phyloP scores from a whole-genome alignment of 2,329 filamentous ascomycete genomes.

The Trichophyton schoenleinii region DNA sequence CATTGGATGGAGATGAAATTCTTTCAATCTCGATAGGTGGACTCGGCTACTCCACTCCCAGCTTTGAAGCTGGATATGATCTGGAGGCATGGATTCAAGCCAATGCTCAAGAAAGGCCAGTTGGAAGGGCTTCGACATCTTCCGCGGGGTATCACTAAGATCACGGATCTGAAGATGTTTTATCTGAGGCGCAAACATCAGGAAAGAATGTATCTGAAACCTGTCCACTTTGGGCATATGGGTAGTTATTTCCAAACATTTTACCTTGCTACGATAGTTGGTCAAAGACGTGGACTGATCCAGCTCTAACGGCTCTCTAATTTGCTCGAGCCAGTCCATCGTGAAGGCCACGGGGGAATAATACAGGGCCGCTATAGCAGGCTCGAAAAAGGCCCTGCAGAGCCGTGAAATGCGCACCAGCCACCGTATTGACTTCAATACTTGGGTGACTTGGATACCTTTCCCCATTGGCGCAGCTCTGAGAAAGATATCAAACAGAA shows the following conservation, averaged over 20 bases:
- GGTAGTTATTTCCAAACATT: slow-evolving; percentile 57
- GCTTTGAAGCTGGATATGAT: slow-evolving; percentile 33
- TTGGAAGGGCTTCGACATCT: background rate
- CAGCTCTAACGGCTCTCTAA: slow-evolving; percentile 44
- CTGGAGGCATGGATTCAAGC: slow-evolving; percentile 49
- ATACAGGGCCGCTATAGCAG: slow-evolving; percentile 62
- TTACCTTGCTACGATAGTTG: slow-evolving; percentile 60
- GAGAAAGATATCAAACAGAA: slow-evolving; percentile 57
- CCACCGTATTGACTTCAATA: slow-evolving; percentile 38
- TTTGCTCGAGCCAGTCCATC: slow-evolving; percentile 34
- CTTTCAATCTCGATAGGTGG: slow-evolving; percentile 35
- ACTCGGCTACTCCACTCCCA: slow-evolving; percentile 47
- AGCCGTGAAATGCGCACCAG: slow-evolving; percentile 50
- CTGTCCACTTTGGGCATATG: slow-evolving; percentile 37
- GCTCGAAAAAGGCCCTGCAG: slow-evolving; percentile 56
- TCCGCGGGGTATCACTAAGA: slow-evolving; percentile 4
- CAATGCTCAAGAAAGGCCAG: slow-evolving; percentile 27
- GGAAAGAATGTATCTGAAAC: slow-evolving; percentile 44
- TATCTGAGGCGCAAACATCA: slow-evolving; percentile 53
- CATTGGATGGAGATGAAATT: slow-evolving; percentile 42
- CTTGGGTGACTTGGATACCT: slow-evolving; percentile 39
- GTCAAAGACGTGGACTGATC: slow-evolving; percentile 39
- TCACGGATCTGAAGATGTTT: slow-evolving; percentile 61
- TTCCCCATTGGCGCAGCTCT: slow-evolving; percentile 41
- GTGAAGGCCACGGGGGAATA: slow-evolving; percentile 52